phyloP scores from a whole-genome alignment of 1,284 basidiomycete species.

The Trichosporon faecale region DNA sequence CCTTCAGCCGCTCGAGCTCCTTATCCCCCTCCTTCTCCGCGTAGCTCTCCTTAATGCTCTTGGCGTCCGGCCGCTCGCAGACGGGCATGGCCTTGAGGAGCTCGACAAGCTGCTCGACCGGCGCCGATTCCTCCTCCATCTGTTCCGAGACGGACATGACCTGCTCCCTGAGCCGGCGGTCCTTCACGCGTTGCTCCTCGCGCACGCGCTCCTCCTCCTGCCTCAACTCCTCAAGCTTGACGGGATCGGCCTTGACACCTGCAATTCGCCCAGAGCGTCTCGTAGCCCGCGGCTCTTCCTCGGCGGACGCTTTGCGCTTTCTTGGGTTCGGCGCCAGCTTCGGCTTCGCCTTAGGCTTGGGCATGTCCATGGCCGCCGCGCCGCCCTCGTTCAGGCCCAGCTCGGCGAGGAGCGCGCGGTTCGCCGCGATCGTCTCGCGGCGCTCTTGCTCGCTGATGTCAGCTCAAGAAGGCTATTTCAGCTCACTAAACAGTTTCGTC shows the following conservation, averaged over 20 bases:
- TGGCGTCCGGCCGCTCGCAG: conserved; percentile 4
- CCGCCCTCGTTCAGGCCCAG: conserved; percentile 54
- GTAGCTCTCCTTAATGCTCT: conserved; percentile 28
- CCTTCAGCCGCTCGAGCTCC: conserved; percentile 35
- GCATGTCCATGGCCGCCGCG: conserved; percentile 27
- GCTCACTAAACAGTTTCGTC: background rate
- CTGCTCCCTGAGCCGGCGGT: conserved; percentile 37
- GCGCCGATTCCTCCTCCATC: conserved; percentile 33
- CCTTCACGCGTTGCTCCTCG: conserved; percentile 37
- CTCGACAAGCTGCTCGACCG: conserved; percentile 25
- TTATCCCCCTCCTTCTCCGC: conserved; percentile 27
- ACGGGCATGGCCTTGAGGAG: background rate
- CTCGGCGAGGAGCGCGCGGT: conserved; percentile 49
- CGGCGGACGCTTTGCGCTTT: conserved; percentile 12
- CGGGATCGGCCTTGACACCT: conserved; percentile 43
- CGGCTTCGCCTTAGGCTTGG: conserved; percentile 15
- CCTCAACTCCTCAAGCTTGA: conserved; percentile 31
- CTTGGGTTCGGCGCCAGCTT: conserved; percentile 13
- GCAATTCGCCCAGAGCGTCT: conserved; percentile 40
- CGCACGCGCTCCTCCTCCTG: conserved; percentile 38
- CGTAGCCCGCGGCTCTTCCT: conserved; percentile 32
- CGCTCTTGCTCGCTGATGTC: conserved; percentile 48
- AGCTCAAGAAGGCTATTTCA: background rate
- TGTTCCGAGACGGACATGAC: conserved; percentile 41
- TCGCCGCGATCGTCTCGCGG: conserved; percentile 51